These are phyloP conservation scores for Zygoascus bituminiphila DNA, from an alignment of 805 yeast genomes.

Conservation along the genomic window DNA sequence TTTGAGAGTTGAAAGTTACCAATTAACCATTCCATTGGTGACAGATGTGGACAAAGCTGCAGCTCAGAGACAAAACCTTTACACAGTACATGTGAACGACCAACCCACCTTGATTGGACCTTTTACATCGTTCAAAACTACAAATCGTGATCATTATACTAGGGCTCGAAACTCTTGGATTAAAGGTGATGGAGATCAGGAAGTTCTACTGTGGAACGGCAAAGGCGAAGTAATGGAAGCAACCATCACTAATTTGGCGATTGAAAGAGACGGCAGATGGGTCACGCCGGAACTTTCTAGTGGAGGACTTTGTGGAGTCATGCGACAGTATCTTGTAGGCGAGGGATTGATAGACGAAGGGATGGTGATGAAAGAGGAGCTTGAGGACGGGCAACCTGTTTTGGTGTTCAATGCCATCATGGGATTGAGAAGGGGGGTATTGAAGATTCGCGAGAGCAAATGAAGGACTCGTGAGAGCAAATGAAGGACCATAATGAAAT, in stretches of 20 bases:
- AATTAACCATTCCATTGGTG: slow-evolving; percentile 25
- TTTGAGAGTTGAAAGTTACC: slow-evolving; percentile 32
- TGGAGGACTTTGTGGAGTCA: slow-evolving; percentile 84
- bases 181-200: slow-evolving; percentile 32
- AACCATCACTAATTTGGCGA: slow-evolving; percentile 71
- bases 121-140: slow-evolving; percentile 84
- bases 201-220: slow-evolving; percentile 63
- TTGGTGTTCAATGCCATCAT: slow-evolving; percentile 73
- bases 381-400: slow-evolving; percentile 59
- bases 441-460: not conserved
- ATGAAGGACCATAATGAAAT: too few species aligned
- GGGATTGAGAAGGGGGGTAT: slow-evolving; percentile 43
- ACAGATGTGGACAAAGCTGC: slow-evolving; percentile 17
- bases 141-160: slow-evolving; percentile 56
- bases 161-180: slow-evolving; percentile 46
- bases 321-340: slow-evolving; percentile 53
- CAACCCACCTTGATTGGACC: slow-evolving; percentile 50
- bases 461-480: too few species aligned
- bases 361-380: slow-evolving; percentile 36
- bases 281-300: slow-evolving; percentile 65
- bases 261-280: slow-evolving; percentile 51
- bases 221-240: slow-evolving; percentile 67
- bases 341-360: slow-evolving; percentile 49
- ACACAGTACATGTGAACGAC: slow-evolving; percentile 58
- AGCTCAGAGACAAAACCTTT: too few species aligned